Conservation (phyloP, 2,329 filamentous ascomycete genomes). For the Alternaria panax region DNA sequence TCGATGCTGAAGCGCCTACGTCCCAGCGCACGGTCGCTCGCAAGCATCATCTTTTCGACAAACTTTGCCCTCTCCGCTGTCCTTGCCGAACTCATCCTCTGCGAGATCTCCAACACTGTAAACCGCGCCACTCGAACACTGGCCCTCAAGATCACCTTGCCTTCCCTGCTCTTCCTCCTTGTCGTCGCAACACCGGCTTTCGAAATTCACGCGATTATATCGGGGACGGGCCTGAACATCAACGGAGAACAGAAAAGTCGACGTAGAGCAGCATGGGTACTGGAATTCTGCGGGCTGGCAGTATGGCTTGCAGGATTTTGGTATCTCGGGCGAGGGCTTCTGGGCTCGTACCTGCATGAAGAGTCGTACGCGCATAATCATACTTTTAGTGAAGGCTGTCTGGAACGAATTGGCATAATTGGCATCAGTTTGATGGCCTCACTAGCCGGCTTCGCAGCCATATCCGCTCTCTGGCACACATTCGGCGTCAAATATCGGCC, state of each 20-base stretch:
- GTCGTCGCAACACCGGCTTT: conserved; percentile 79
- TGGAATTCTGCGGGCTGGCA: conserved; percentile 69
- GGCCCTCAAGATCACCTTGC: conserved; percentile 73
- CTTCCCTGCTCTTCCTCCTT: conserved; percentile 73
- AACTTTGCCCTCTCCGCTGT: conserved; percentile 81
- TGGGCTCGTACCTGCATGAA: conserved; percentile 60
- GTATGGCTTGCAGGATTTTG: conserved; percentile 79
- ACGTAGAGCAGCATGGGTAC: conserved; percentile 67
- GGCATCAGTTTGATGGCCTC: conserved; percentile 87
- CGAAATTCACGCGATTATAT: conserved; percentile 73
- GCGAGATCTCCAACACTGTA: conserved; percentile 81
- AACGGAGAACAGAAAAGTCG: conserved; percentile 64
- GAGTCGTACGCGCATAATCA: conserved; percentile 53
- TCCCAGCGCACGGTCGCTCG: conserved; percentile 49
- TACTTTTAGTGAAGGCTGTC: conserved; percentile 62
- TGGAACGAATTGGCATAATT: conserved; percentile 78
- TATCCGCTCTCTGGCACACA: conserved; percentile 85
- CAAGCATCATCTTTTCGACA: conserved; percentile 73
- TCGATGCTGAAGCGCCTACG: conserved; percentile 50
- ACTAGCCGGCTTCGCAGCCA: conserved; percentile 87
- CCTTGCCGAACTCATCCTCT: conserved; percentile 80
- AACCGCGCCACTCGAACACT: conserved; percentile 70
- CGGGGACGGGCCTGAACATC: conserved; percentile 68
- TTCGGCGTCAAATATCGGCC: conserved; percentile 71
- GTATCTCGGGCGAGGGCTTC: conserved; percentile 72